Evolutionary conservation across 768 basidiomycete species (phyloP), one percentile per base, ranked within the genome.

Genomic region (Lactifluus volemus): DNA sequence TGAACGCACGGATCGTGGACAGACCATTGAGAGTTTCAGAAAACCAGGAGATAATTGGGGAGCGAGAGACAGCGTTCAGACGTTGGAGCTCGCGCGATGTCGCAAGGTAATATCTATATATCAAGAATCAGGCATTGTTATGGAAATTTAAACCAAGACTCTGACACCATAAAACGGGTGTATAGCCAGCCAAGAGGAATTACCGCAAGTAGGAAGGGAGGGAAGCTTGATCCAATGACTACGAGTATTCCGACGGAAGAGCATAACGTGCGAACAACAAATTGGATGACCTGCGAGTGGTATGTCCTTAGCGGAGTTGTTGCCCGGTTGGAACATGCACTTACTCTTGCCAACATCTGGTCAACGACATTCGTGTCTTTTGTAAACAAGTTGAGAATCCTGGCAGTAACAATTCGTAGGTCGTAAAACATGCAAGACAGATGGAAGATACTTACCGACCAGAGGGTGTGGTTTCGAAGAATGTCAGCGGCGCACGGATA

Each of bases 31-130:
- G 73, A 3, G 82, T 86, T 70, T 91, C 90, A 2, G 87, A 87
- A 70, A 91, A 91, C 85, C 86, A 89, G 0, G 86, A 87, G 71
- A 96, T 95, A 60, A 98, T 92, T 1, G 95, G 94, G 0, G 90
- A 92, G 42, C 89, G 85, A 5, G 91, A 91, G 29, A 92, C 86
- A 0, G 92, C 88, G 65, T 94, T 92, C 14, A 95, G 78, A 14
- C 92, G 88, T 71, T 94, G 92, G 29, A 94, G 79, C 70, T 94
- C 92, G 29, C 92, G 84, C 1, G 88, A 90, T 0, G 91, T 92
- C 3, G 89, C 78, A 8, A 94, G 81, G 70, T 94, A 94, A 72
- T 96, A 96, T 47, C 90, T 92, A 65, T 2, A 36, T 36, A n/a
- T 5, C 17, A 19, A 21, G 25, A 17, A 49, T 60, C 12, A 44